These are phyloP conservation scores for Talaromyces albobiverticillius DNA, from an alignment of 2,329 filamentous ascomycete species.

Conservation along the genomic window DNA sequence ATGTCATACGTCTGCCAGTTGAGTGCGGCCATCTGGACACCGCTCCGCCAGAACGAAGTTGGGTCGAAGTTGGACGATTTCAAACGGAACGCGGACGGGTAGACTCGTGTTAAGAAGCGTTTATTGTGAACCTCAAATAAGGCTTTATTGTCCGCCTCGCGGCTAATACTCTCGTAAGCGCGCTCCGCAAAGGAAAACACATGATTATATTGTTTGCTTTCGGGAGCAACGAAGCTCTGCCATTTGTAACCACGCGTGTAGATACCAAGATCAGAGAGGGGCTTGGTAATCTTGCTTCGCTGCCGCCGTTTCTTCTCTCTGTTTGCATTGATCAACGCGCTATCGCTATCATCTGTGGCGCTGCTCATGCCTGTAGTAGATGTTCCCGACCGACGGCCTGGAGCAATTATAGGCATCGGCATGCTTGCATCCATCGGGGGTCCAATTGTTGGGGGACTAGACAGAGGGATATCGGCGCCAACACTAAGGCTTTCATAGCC, in stretches of 20 bases:
- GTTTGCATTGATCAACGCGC: conserved; percentile 49
- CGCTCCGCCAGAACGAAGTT: conserved; percentile 86
- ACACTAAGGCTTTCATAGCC: conserved; percentile 57
- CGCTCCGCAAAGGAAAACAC: conserved; percentile 93
- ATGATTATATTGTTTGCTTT: conserved; percentile 87
- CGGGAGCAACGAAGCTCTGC: conserved; percentile 70
- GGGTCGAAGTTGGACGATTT: conserved; percentile 94
- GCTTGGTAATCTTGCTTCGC: conserved; percentile 76
- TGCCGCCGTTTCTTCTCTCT: conserved; percentile 59
- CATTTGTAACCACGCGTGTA: conserved; percentile 79
- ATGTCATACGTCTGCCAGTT: conserved; percentile 99
- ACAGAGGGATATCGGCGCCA: conserved; percentile 46
- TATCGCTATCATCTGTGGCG: conserved; percentile 76
- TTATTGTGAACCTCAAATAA: conserved; percentile 87
- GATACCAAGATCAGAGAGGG: conserved; percentile 81
- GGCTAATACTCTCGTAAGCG: conserved; percentile 77
- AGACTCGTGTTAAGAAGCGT: conserved; percentile 87
- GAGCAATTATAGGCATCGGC: conserved; percentile 27
- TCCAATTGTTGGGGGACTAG: conserved; percentile 54
- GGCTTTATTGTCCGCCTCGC: conserved; percentile 70
- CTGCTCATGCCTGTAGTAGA: conserved; percentile 56
- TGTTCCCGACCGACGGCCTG: conserved; percentile 50
- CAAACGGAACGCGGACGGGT: conserved; percentile 78
- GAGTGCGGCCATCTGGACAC: conserved; percentile 94
- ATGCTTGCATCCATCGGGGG: conserved; percentile 44